Conservation (phyloP, 2,329 filamentous ascomycete genomes). For the Daldinia eschscholtzii region DNA sequence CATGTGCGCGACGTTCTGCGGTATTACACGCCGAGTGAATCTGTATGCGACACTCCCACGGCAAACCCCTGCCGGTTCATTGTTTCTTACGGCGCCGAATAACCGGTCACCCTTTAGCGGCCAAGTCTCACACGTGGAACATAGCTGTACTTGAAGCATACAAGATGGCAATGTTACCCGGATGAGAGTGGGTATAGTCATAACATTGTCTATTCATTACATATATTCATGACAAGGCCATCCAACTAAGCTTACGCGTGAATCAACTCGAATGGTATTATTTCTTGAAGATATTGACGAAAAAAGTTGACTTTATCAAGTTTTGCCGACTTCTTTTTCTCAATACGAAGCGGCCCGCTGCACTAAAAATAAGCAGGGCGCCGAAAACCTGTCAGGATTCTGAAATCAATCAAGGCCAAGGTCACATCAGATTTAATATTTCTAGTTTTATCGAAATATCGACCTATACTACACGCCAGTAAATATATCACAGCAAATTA, state of each 20-base stretch:
- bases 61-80: constrained; percentile 16
- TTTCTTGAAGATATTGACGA: not conserved
- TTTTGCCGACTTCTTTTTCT: not conserved
- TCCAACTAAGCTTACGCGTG: not conserved
- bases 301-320: not conserved
- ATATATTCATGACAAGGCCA: constrained; percentile 5
- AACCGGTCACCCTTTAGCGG: constrained; percentile 19
- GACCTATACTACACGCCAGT: not conserved
- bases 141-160: constrained; percentile 16
- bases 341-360: constrained; percentile 4
- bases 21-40: constrained; percentile 21
- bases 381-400: constrained; percentile 9
- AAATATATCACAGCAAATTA: constrained; percentile 5
- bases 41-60: constrained; percentile 13
- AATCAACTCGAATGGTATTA: not conserved
- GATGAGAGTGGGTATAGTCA: constrained; percentile 22
- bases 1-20: not conserved
- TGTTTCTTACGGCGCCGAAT: constrained; percentile 26
- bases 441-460: not conserved
- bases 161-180: constrained; percentile 5
- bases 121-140: constrained; percentile 36
- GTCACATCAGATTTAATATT: not conserved
- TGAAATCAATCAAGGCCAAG: constrained; percentile 7
- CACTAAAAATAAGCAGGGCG: constrained; percentile 11
- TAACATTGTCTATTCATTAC: constrained; percentile 9